These are phyloP conservation scores for Incumbomyces lentus DNA, from an alignment of 2,329 filamentous ascomycete genomes.

Conservation along the genomic window DNA sequence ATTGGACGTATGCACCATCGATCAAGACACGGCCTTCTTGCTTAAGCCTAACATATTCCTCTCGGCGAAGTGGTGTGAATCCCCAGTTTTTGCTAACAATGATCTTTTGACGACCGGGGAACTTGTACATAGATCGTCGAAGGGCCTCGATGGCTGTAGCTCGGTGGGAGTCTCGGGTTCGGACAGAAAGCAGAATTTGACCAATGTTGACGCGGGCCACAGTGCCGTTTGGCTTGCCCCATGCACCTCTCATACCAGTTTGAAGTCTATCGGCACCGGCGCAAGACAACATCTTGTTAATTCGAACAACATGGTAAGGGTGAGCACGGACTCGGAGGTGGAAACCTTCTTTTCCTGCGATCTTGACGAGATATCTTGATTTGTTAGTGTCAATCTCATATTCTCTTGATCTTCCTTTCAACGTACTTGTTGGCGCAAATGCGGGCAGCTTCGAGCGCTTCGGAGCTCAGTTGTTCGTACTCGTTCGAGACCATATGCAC, in stretches of 20 bases:
- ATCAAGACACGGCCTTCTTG: slow-evolving; percentile 86
- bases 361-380: slow-evolving; percentile 55
- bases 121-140: slow-evolving; percentile 99
- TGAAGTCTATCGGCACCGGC: slow-evolving; percentile 99
- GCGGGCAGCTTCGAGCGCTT: slow-evolving; percentile 98
- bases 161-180: slow-evolving; percentile 91
- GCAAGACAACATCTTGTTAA: slow-evolving; percentile 99
- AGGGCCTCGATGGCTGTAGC: slow-evolving; percentile 94
- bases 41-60: slow-evolving; percentile 96
- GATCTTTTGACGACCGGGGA: slow-evolving; percentile 99
- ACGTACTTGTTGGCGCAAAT: slow-evolving; percentile 98
- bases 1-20: slow-evolving; percentile 99
- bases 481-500: slow-evolving; percentile 99
- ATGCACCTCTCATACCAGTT: slow-evolving; percentile 99
- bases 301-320: slow-evolving; percentile 99
- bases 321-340: slow-evolving; percentile 71
- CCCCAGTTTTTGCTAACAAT: slow-evolving; percentile 99
- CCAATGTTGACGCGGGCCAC: slow-evolving; percentile 99
- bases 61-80: slow-evolving; percentile 95
- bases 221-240: slow-evolving; percentile 97
- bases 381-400: slow-evolving; percentile 6
- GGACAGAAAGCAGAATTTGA: slow-evolving; percentile 95
- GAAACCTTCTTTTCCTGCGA: slow-evolving; percentile 61
- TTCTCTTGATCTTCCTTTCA: slow-evolving; percentile 4
- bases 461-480: slow-evolving; percentile 99